These are phyloP conservation scores for Metrosideros polymorpha DNA, from an alignment of 441 rosid species.

Conservation along the genomic window DNA sequence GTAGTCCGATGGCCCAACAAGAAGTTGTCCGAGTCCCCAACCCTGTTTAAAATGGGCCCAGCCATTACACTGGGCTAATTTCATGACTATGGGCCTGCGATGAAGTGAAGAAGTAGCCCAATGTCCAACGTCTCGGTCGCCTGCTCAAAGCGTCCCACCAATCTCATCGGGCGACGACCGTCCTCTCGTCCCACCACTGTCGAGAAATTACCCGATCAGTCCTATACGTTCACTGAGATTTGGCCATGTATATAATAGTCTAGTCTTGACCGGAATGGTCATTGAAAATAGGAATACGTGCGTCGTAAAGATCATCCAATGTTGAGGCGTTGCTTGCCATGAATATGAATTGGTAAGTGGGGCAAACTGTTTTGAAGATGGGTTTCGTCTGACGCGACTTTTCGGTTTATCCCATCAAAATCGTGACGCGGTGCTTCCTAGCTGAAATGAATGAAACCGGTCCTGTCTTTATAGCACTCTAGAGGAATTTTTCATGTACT, in stretches of 20 bases:
- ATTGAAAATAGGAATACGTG: background rate
- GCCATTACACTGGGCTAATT: background rate
- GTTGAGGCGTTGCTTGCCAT: rapidly evolving
- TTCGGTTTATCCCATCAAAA: background rate
- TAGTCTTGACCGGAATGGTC: rapidly evolving
- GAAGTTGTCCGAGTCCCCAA: background rate
- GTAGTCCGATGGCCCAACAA: background rate
- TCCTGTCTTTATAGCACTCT: background rate
- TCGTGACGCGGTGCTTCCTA: background rate
- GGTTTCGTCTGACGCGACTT: too few relatives aligned
- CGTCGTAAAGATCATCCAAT: background rate
- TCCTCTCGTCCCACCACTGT: background rate
- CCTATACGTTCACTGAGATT: background rate
- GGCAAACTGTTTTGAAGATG: background rate
- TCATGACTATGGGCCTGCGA: background rate
- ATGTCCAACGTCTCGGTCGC: background rate
- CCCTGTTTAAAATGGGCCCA: background rate
- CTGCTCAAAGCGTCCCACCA: background rate
- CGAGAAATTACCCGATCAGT: background rate
- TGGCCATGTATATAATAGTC: background rate
- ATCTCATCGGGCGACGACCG: background rate
- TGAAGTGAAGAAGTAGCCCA: background rate
- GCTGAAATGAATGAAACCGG: background rate
- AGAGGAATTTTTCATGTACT: background rate
- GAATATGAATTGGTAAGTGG: rapidly evolving